Base-by-base conservation (phyloP, 106 monocot genomes). In the Hemerocallis citrina region DNA sequence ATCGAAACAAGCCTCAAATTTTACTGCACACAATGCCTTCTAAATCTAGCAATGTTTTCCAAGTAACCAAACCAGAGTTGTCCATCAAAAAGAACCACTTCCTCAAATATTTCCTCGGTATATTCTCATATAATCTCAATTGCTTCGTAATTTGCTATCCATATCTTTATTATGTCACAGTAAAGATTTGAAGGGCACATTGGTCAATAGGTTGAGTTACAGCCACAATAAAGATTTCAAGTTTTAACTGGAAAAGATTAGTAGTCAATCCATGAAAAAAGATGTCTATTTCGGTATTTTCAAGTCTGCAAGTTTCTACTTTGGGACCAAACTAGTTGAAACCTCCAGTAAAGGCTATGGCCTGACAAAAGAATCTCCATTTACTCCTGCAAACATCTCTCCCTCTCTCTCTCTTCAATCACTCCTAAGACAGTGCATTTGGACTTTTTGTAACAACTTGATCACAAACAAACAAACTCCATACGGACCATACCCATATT, bases 251-350 rank as follows among this genome's bases (percentile, higher is more conserved):
- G 25, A 16, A 54, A 29, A 12, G 22, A 11, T 6, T 28, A 30
- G 25, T 54, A 27, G 25, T 12, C 6, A 31, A 54, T 9, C 2
- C 0, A 54, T 13, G 31, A 54, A 31, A 54, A 8, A 2, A 54
- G 54, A 31, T 5, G 28, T 8, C 1, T 54, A 29, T 31, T 15
- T 11, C 17, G 44, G 44, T 31, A 54, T 28, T 31, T 54, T 29
- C 30, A 13, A 28, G 23, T 29, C 9, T 28, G 27, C 54, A 54
- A 54, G 54, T 11, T 36, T 57, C 34, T 37, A 36, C 6, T 22
- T 2, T 57, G 57, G 57, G 57, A 57, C 57, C 57, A 57, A 36
- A 20, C 34, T 57, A 57, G 8, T 37, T 57, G 57, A 36, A 57
- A 36, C 33, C 57, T 57, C 35, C 20, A 36, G 57, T 35, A 36